Evolutionary conservation across 495 filamentous ascomycete genomes (phyloP), one percentile per base, ranked within the genome.

Genomic region (Penicillium turbatum): DNA sequence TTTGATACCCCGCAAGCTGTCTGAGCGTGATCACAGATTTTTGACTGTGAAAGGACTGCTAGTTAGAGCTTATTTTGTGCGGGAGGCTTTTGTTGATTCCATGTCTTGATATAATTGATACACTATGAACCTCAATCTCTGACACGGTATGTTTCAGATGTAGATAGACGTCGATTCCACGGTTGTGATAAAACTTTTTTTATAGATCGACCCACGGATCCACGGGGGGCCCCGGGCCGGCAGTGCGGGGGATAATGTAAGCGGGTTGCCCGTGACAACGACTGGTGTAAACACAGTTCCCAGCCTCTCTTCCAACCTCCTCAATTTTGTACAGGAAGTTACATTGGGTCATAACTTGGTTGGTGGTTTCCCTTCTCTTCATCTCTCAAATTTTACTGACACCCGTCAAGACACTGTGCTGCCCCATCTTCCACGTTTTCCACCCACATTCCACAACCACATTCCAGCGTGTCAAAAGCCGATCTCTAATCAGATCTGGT

Each of bases 251-350:
- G 46, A 19, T 51, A 29, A 51, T 10, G 45, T 56, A 51, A 51
- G 17, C 48, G 6, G 4, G 48, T 51, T 43, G 38, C 38, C 38
- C 65, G 49, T 58, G 60, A 55, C 61, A 65, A 72, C 67, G 24
- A 37, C 52, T 45, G 4, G 44, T 55, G 64, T 70, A 72, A 62
- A 62, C 57, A 64, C 53, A 55, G 41, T 59, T 57, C 68, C 72
- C 72, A 75, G 67, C 72, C 72, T 73, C 70, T 69, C 67, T 61
- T 61, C 70, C 72, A 75, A 71, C 72, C 72, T 69, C 72, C 72
- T 50, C 66, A 67, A 59, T 74, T 74, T 46, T 29, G 44, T 34
- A 35, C 29, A n/a, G n/a, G 17, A 47, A 45, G 34, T 62, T 21
- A 43, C 35, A 48, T 51, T 42, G 51, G 46, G 40, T 41, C 31